Percentiles rank a stretch among this genome's conserved stretches.
phyloP scores from a whole-genome alignment of 2,329 filamentous ascomycete species.

The Sclerotinia sclerotiorum region DNA sequence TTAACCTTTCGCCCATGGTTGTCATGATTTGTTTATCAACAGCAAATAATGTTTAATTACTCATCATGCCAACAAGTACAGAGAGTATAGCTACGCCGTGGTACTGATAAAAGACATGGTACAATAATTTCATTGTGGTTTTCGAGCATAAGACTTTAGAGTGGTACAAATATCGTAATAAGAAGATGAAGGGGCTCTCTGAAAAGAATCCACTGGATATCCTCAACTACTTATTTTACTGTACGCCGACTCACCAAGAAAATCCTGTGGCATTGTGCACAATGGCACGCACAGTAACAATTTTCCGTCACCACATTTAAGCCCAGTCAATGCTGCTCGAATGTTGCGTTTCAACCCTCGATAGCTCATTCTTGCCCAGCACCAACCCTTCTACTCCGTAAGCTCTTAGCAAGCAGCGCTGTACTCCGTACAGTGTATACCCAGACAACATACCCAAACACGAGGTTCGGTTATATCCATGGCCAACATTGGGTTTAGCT shows the following conservation, averaged over 20 bases:
- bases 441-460: conserved; percentile 35
- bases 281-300: background rate
- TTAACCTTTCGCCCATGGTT: conserved; percentile 5
- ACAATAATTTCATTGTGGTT: background rate
- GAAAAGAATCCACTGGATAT: background rate
- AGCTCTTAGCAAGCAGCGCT: background rate
- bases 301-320: background rate
- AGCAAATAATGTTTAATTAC: background rate
- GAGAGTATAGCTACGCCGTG: background rate
- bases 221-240: background rate
- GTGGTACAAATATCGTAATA: conserved; percentile 10
- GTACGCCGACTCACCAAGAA: background rate
- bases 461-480: conserved; percentile 26
- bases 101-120: background rate
- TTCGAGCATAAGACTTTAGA: background rate
- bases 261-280: background rate
- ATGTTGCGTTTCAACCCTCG: background rate
- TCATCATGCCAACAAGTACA: conserved; percentile 1
- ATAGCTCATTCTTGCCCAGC: background rate
- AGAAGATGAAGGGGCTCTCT: conserved; percentile 15
- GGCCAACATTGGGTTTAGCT: conserved; percentile 33
- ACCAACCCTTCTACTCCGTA: background rate
- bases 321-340: background rate
- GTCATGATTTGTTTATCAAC: background rate
- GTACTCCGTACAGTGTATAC: background rate